Evolutionary conservation across 1,139 yeast species (phyloP).

Genomic region (Taphrina populina): DNA sequence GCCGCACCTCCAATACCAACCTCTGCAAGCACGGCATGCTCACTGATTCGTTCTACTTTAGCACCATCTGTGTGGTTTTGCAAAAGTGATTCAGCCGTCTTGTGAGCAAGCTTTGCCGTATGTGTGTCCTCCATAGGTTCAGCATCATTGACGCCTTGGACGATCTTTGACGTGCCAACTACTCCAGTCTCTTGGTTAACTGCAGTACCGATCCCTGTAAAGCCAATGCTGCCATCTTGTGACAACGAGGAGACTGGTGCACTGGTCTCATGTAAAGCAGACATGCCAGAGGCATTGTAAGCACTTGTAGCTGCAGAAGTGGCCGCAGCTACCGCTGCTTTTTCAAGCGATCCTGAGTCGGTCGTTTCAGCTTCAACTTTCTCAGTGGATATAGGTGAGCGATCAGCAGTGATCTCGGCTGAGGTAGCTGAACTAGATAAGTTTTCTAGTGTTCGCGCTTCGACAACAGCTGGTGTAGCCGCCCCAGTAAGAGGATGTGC

Average conservation of each 20-base stretch:
- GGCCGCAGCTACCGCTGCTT: conserved; percentile 29
- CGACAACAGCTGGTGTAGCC: background rate
- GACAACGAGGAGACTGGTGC: conserved; percentile 2
- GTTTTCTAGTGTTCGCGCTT: background rate
- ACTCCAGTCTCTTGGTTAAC: conserved; percentile 30
- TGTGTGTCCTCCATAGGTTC: conserved; percentile 22
- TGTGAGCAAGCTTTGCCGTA: conserved; percentile 21
- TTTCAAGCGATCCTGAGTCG: conserved; percentile 15
- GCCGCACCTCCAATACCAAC: conserved; percentile 32
- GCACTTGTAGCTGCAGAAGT: conserved; percentile 32
- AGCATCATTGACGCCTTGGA: conserved; percentile 11
- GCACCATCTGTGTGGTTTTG: conserved; percentile 24
- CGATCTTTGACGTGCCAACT: conserved; percentile 28
- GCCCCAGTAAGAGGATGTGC: conserved; percentile 3
- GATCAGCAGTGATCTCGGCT: background rate
- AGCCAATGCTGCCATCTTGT: conserved; percentile 16
- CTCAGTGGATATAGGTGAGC: no score
- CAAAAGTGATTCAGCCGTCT: conserved; percentile 13
- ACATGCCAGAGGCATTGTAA: conserved; percentile 25
- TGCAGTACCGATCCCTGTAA: conserved; percentile 29
- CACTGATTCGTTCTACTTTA: conserved; percentile 29
- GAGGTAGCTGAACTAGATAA: background rate
- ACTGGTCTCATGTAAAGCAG: conserved; percentile 8
- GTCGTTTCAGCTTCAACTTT: background rate
- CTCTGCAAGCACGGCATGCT: conserved; percentile 30